A percentile compares a stretch with the other conserved stretches of the same genome.
These are phyloP conservation scores for Olyra latifolia DNA, from an alignment of 176 grass and related monocot species.

Conservation along the genomic window DNA sequence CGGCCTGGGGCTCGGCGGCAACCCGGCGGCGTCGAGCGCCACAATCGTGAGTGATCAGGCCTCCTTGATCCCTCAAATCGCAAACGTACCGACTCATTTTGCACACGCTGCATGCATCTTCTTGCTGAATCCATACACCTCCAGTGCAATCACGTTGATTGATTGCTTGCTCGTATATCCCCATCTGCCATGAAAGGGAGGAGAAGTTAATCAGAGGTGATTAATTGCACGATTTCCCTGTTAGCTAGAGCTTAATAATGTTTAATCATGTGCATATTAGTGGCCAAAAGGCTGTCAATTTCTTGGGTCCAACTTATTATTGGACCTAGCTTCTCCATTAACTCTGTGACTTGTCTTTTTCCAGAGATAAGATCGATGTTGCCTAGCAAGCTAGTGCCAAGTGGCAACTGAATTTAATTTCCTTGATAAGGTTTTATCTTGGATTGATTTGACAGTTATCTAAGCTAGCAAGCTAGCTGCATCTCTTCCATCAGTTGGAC, in stretches of 20 bases:
- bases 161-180: neutral
- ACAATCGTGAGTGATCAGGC: conserved; percentile 58
- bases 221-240: neutral
- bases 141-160: neutral
- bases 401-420: neutral
- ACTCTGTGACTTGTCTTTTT: neutral
- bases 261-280: neutral
- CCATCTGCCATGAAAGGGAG: neutral
- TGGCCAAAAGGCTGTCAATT: neutral
- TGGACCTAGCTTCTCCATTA: neutral
- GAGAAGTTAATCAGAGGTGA: neutral
- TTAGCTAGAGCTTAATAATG: too few relatives aligned
- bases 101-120: neutral
- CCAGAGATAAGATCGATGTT: neutral
- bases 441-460: conserved; percentile 4
- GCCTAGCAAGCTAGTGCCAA: neutral
- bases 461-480: neutral
- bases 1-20: conserved; percentile 18
- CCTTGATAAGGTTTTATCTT: neutral
- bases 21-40: conserved; percentile 32
- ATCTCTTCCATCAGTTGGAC: neutral
- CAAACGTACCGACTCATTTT: too few relatives aligned
- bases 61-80: neutral
- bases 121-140: neutral
- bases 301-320: conserved; percentile 17